Base-by-base conservation (phyloP, 441 rosid genomes). In the Euphorbia corollata region DNA sequence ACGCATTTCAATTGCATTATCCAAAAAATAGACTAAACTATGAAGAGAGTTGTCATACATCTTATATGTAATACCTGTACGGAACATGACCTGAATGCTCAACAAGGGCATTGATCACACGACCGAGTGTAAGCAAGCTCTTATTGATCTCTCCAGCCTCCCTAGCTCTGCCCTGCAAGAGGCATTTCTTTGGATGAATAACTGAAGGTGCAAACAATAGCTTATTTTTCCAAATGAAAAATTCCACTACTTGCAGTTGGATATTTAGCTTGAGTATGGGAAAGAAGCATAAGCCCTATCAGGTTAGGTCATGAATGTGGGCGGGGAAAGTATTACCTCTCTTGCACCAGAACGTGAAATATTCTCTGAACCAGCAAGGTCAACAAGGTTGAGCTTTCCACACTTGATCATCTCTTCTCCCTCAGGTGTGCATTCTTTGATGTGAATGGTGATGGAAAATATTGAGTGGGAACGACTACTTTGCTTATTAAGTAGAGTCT, bases 71-170 rank as follows among this genome's bases (percentile, higher is more conserved):
- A 47, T 84, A 93, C 98, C 98, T 86, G 59, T 90, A 93, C 63
- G 99, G 99, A 67, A 93, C 84, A 83, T 93, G 97, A 67, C 97
- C 96, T 64, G 99, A 93, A 73, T 91, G 99, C 77, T 93, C 97
- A 68, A 93, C 99, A 18, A 93, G 90, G 32, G 97, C 87, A 84
- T 91, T 93, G 68, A 93, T 93, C 72, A 91, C 96, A 71, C 99
- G 97, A 67, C 99, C 99, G 38, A 93, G 99, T 38, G 99, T 93
- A 72, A 93, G 99, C 86, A 93, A 86, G 81, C 99, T 94, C 79
- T 94, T 94, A 78, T 89, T 94, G 69, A 94, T 94, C 85, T 91
- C 99, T 34, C 99, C 97, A 70, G 97, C 99, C 84, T 93, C 99
- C 84, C 99, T 89, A 73, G 97, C 99, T 83, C 99, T 83, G 55